phyloP scores from a whole-genome alignment of 176 grass and related monocot genomes.

The Cenchrus fungigraminus region DNA sequence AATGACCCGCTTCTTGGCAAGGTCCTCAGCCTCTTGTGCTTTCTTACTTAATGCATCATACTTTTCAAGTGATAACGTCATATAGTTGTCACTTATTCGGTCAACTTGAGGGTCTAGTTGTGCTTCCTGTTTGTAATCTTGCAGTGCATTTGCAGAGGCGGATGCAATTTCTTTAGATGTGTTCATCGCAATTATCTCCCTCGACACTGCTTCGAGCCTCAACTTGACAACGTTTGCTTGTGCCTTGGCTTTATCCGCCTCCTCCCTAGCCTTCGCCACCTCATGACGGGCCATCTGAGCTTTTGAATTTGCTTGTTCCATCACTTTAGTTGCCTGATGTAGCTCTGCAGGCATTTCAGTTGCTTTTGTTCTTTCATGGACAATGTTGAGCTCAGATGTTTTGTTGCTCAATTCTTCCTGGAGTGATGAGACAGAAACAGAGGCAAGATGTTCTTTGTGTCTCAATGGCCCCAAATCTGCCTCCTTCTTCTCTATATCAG shows the following conservation, averaged over 20 bases:
- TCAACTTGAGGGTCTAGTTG: slow-evolving; percentile 25
- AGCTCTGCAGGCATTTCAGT: slow-evolving; percentile 52
- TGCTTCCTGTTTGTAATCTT: slow-evolving; percentile 43
- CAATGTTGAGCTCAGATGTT: slow-evolving; percentile 35
- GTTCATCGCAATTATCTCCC: slow-evolving; percentile 69
- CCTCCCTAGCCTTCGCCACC: slow-evolving; percentile 54
- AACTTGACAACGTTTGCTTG: slow-evolving; percentile 49
- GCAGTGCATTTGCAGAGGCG: slow-evolving; percentile 56
- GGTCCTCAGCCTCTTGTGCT: slow-evolving; percentile 59
- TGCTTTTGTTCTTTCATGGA: slow-evolving; percentile 47
- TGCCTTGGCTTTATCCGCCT: slow-evolving; percentile 56
- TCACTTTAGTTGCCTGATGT: slow-evolving; percentile 49
- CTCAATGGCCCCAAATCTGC: slow-evolving; percentile 35
- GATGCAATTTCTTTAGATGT: slow-evolving; percentile 60
- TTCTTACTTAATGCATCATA: slow-evolving; percentile 62
- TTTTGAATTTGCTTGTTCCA: slow-evolving; percentile 49
- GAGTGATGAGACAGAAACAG: slow-evolving; percentile 45
- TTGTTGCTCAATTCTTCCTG: slow-evolving; percentile 60
- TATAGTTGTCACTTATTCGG: slow-evolving; percentile 19
- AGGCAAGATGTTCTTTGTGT: slow-evolving; percentile 51
- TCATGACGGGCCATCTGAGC: slow-evolving; percentile 52
- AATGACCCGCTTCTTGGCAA: slow-evolving; percentile 56
- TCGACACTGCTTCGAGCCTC: slow-evolving; percentile 56
- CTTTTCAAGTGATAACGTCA: slow-evolving; percentile 62
- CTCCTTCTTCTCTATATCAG: slow-evolving; percentile 67